phyloP scores from a whole-genome alignment of 441 rosid species.

The Mallotus repandus region DNA sequence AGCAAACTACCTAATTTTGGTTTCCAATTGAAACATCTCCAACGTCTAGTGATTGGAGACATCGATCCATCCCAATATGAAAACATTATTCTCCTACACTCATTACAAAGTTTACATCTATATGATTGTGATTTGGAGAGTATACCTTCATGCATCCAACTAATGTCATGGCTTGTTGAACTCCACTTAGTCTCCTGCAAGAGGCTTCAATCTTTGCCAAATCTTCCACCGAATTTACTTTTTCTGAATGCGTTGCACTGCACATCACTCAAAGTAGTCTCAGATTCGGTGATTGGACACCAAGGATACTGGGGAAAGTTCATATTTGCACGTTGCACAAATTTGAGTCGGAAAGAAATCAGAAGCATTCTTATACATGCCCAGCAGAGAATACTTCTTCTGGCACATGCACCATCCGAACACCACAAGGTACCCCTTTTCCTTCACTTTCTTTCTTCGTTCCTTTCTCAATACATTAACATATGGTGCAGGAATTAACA shows the following conservation, averaged over 20 bases:
- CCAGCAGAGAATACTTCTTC: background rate
- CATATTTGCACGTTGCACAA: background rate
- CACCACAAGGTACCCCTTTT: background rate
- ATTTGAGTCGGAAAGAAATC: background rate
- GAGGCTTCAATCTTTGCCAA: background rate
- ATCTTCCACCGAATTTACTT: background rate
- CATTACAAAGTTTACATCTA: background rate
- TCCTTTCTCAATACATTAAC: no score
- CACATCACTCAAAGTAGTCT: background rate
- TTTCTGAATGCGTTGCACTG: background rate
- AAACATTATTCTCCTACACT: background rate
- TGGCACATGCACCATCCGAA: background rate
- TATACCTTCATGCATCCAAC: background rate
- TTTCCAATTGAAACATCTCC: background rate
- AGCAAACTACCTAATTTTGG: background rate
- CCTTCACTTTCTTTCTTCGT: no score
- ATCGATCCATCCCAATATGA: background rate
- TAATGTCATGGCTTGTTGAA: background rate
- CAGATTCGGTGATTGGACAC: background rate
- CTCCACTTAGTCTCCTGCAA: background rate
- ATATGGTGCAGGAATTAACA: no score
- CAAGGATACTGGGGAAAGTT: background rate
- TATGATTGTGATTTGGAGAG: background rate
- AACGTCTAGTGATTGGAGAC: background rate
- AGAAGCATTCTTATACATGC: background rate